phyloP scores from a whole-genome alignment of 2,329 filamentous ascomycete species.

The Blumeriella jaapii region DNA sequence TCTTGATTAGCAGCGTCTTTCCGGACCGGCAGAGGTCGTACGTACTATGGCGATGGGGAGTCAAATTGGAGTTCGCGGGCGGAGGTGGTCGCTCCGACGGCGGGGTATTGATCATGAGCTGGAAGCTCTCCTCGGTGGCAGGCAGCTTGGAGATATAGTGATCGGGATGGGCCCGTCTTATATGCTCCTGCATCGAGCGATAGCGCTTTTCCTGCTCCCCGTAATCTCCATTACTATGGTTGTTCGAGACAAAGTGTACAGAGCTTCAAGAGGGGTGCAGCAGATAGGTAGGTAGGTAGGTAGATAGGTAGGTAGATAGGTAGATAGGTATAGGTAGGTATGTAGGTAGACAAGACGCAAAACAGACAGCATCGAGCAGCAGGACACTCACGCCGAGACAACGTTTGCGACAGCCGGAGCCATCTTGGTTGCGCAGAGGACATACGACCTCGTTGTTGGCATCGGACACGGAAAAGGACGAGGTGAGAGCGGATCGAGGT shows the following conservation, averaged over 20 bases:
- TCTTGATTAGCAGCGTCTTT: slow-evolving; percentile 18
- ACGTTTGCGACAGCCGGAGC: slow-evolving; percentile 91
- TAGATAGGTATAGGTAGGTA: too few relatives aligned
- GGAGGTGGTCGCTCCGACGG: slow-evolving; percentile 38
- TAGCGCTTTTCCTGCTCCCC: slow-evolving; percentile 73
- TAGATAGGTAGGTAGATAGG: too few relatives aligned
- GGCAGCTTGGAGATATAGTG: slow-evolving; percentile 97
- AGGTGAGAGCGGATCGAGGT: slow-evolving; percentile 74
- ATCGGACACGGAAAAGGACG: slow-evolving; percentile 86
- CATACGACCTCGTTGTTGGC: slow-evolving; percentile 94
- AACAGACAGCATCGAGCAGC: slow-evolving; percentile 14
- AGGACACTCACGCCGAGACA: slow-evolving; percentile 83
- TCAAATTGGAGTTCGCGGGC: slow-evolving; percentile 21
- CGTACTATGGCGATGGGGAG: slow-evolving; percentile 23
- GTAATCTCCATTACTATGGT: slow-evolving; percentile 26
- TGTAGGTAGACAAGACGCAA: too few relatives aligned
- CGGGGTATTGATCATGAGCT: slow-evolving; percentile 87
- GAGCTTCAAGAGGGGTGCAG: slow-evolving; percentile 22
- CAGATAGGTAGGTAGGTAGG: too few relatives aligned
- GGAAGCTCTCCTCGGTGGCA: slow-evolving; percentile 94
- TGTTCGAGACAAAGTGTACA: slow-evolving; percentile 22
- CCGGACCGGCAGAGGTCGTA: slow-evolving; percentile 9
- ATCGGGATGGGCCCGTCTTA: slow-evolving; percentile 89
- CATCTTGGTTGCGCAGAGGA: slow-evolving; percentile 90
- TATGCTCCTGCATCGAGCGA: slow-evolving; percentile 99